Base-by-base conservation (phyloP, 2,329 filamentous ascomycete species). In the Sporothrix brunneoviolacea region DNA sequence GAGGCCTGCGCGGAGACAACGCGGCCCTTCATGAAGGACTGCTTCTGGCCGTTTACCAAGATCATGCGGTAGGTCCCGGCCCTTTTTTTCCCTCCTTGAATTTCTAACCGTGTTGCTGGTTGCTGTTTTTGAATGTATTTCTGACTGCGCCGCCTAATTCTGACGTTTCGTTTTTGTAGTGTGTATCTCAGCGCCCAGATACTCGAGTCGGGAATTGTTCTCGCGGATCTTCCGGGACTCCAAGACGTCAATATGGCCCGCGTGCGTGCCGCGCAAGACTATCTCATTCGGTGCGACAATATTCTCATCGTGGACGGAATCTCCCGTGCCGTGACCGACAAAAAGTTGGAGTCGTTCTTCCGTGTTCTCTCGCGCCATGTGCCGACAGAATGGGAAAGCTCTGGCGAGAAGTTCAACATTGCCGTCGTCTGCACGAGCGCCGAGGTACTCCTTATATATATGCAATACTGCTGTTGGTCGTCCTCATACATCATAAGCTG, bases 1-100 rank as follows among this genome's bases (percentile, higher is more conserved):
- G 56, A 62, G 8, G 61, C 66, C 27, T 66, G 64, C 35, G 58
- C 54, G 10, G 55, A 61, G 16, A 58, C 59, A 45, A 65, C 61
- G 2, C 61, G 53, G 9, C n/a, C 59, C 1, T 67, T 67, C 39
- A 67, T 63, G 61, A 39, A 61, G 33, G 61, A 66, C 48, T 58
- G 55, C 16, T 59, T 62, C 36, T 68, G 64, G 65, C 65, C 65
- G 7, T 66, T 68, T 27, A 67, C 64, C 0, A 67, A 67, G 52
- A 59, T 65, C 8, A 65, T 67, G 12, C 62, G 61, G 65, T 64
- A 57, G 47, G 57, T 4, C 27, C n/a, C n/a, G n/a, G n/a, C n/a
- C n/a, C n/a, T n/a, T n/a, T n/a, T n/a, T n/a, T n/a, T n/a, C n/a
- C n/a, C n/a, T n/a, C n/a, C n/a, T n/a, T n/a, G n/a, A n/a, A 37